Conservation (phyloP, 345 rosid genomes). For the Hypericum androsaemum region DNA sequence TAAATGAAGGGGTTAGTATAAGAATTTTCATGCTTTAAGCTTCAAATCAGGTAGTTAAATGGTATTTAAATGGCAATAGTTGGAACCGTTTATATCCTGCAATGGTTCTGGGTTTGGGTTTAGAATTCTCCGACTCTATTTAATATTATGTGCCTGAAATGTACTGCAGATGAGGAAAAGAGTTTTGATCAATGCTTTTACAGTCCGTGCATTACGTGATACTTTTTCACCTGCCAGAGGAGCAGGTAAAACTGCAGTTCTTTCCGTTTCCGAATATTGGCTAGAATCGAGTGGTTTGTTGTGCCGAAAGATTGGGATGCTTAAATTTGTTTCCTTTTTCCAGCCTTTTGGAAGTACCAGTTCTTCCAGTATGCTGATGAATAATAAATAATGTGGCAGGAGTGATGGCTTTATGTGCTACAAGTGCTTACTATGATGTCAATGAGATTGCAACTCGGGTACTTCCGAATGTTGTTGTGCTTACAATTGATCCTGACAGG, state of each 20-base stretch:
- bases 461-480: slow-evolving; percentile 80
- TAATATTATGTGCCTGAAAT: slow-evolving; percentile 10
- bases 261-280: neutral
- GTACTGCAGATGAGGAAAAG: slow-evolving; percentile 78
- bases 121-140: no score
- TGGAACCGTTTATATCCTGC: no score
- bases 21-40: slow-evolving; percentile 2
- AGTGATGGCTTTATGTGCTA: slow-evolving; percentile 91
- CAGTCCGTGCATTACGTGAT: slow-evolving; percentile 96
- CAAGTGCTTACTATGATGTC: slow-evolving; percentile 76
- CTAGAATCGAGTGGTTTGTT: slow-evolving; percentile 1
- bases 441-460: slow-evolving; percentile 88
- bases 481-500: slow-evolving; percentile 96
- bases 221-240: slow-evolving; percentile 97
- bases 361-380: slow-evolving; percentile 5
- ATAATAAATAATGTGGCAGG: slow-evolving; percentile 36
- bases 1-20: slow-evolving; percentile 82
- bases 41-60: neutral
- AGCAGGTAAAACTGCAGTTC: slow-evolving; percentile 55
- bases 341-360: neutral
- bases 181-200: slow-evolving; percentile 94
- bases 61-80: no score
- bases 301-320: neutral
- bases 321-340: neutral
- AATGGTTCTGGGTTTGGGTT: no score